A percentile compares a stretch with the other conserved stretches of the same genome.
phyloP scores from a whole-genome alignment of 768 basidiomycete species.

The Clitopilus passeckerianus region DNA sequence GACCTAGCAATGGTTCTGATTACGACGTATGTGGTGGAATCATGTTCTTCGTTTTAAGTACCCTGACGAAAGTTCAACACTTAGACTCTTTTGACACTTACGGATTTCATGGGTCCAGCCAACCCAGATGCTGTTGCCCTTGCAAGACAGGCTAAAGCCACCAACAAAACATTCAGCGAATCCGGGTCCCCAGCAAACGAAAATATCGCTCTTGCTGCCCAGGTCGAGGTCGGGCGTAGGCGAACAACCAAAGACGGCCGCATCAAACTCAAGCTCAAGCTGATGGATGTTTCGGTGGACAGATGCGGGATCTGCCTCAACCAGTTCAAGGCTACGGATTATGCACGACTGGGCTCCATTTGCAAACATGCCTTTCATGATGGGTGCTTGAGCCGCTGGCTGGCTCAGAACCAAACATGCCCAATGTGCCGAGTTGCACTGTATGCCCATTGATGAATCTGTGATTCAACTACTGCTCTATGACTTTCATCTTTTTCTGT shows the following conservation, averaged over 20 bases:
- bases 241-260: constrained; percentile 61
- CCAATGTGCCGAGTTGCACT: constrained; percentile 57
- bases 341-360: constrained; percentile 46
- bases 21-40: constrained; percentile 58
- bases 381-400: constrained; percentile 58
- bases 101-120: constrained; percentile 59
- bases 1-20: constrained; percentile 39
- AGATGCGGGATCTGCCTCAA: constrained; percentile 72
- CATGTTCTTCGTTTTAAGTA: constrained; percentile 10
- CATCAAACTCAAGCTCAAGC: constrained; percentile 62
- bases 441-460: constrained; percentile 10
- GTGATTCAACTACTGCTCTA: not conserved
- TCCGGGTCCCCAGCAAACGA: not conserved
- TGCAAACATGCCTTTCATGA: constrained; percentile 71
- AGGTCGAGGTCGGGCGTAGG: constrained; percentile 52
- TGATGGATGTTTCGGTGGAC: constrained; percentile 60
- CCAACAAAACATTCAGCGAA: constrained; percentile 2
- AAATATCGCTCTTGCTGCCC: constrained; percentile 33
- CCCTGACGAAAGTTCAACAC: constrained; percentile 9
- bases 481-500: not conserved
- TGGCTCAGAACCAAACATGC: constrained; percentile 55
- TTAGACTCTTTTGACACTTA: constrained; percentile 56
- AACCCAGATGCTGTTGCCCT: constrained; percentile 12
- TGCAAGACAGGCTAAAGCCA: constrained; percentile 8
- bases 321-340: constrained; percentile 59